Percentiles rank a stretch among this genome's conserved stretches.
These are phyloP conservation scores for Scytalidium sp. DNA, from an alignment of 2,329 filamentous ascomycete species.

Conservation along the genomic window DNA sequence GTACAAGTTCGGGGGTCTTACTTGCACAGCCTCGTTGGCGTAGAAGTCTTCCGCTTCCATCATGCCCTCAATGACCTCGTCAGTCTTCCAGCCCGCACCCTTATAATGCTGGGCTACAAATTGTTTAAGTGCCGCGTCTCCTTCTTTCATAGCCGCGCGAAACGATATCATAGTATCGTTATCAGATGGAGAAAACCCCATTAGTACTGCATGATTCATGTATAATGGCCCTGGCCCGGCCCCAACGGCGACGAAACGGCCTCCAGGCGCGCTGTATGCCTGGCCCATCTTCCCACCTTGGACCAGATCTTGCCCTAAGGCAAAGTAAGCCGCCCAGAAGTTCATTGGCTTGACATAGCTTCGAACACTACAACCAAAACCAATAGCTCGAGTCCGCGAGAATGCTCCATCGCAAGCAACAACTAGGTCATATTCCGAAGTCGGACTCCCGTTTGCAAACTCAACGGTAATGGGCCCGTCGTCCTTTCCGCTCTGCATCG, in stretches of 20 bases:
- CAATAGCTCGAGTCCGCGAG: conserved; percentile 43
- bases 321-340: conserved; percentile 40
- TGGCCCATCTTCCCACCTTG: conserved; percentile 33
- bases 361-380: conserved; percentile 34
- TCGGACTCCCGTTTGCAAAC: conserved; percentile 34
- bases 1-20: conserved; percentile 37
- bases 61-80: conserved; percentile 35
- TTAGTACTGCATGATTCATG: conserved; percentile 29
- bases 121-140: conserved; percentile 31
- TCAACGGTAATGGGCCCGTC: conserved; percentile 38
- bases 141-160: conserved; percentile 35
- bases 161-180: conserved; percentile 30
- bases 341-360: conserved; percentile 35
- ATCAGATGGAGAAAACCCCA: conserved; percentile 32
- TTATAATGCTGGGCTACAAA: conserved; percentile 26
- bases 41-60: conserved; percentile 35
- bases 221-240: conserved; percentile 30
- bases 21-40: conserved; percentile 33
- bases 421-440: conserved; percentile 42
- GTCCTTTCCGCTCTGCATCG: conserved; percentile 32
- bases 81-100: conserved; percentile 39
- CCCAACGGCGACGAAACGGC: conserved; percentile 34
- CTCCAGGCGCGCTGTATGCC: conserved; percentile 33
- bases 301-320: conserved; percentile 35
- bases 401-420: conserved; percentile 46